Percentiles rank a stretch among this genome's conserved stretches.
These are phyloP conservation scores for Solanum tacnaense DNA, from an alignment of 257 asterid species.

Conservation along the genomic window DNA sequence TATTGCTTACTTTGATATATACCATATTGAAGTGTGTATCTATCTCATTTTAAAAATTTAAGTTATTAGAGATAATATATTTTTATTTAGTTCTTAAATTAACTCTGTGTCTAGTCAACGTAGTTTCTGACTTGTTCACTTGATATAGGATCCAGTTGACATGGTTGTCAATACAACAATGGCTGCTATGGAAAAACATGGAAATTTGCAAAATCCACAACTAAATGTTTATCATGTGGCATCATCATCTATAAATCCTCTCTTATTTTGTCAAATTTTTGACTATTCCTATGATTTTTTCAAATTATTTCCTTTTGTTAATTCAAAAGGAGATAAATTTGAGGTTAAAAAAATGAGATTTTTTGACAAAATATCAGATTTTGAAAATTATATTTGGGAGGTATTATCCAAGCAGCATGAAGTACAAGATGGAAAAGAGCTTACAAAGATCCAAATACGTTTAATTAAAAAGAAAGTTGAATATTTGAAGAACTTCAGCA, in stretches of 20 bases:
- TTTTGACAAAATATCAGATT: not conserved
- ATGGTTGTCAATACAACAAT: slow-evolving; percentile 27
- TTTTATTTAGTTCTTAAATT: no score
- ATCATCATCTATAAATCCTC: slow-evolving; percentile 15
- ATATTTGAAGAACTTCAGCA: not conserved
- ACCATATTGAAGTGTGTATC: no score
- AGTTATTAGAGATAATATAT: no score
- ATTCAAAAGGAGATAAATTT: not conserved
- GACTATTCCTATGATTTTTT: slow-evolving; percentile 16
- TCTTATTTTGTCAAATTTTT: not conserved
- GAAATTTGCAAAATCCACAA: not conserved
- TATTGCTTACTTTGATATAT: no score
- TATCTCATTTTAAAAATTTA: no score
- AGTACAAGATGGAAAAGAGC: not conserved
- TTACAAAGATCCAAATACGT: not conserved
- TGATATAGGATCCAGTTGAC: slow-evolving; percentile 26
- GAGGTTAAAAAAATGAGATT: not conserved
- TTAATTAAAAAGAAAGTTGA: not conserved
- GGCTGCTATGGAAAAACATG: slow-evolving; percentile 33
- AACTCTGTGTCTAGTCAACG: no score
- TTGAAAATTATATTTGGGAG: not conserved
- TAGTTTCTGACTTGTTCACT: not conserved
- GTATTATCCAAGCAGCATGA: not conserved
- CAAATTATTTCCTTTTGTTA: not conserved
- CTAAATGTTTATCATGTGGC: slow-evolving; percentile 24